A percentile compares a stretch with the other conserved stretches of the same genome.
phyloP scores from a whole-genome alignment of 345 rosid species.

The Firmiana major region DNA sequence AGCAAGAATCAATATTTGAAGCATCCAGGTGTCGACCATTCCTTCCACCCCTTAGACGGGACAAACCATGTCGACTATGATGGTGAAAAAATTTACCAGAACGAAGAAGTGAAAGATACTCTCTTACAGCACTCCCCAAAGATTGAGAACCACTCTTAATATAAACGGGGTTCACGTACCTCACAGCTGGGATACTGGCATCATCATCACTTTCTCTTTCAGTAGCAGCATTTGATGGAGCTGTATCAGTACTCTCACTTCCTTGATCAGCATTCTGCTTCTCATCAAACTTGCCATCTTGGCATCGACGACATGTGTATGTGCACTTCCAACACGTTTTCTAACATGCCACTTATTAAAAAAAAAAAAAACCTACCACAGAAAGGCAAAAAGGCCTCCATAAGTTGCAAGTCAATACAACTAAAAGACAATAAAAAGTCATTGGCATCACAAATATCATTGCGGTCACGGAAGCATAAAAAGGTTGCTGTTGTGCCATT shows the following conservation, averaged over 20 bases:
- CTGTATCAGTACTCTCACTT: conserved; percentile 48
- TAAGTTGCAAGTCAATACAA: conserved; percentile 26
- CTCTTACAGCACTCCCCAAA: conserved; percentile 77
- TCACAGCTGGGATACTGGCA: conserved; percentile 50
- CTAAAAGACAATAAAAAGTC: conserved; percentile 31
- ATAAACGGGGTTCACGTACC: conserved; percentile 75
- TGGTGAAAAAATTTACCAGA: conserved; percentile 71
- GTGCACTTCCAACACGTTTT: too few species aligned
- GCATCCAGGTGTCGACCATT: conserved; percentile 75
- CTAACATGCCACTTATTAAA: too few species aligned
- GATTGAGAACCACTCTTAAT: conserved; percentile 68
- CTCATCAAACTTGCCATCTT: conserved; percentile 86
- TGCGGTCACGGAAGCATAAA: conserved; percentile 40
- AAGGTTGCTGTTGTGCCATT: conserved; percentile 55
- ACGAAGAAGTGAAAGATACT: too few species aligned
- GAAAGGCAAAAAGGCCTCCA: conserved; percentile 32
- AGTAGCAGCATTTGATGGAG: too few species aligned
- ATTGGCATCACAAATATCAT: conserved; percentile 29
- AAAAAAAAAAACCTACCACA: conserved; percentile 38
- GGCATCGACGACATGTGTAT: too few species aligned
- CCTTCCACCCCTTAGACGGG: conserved; percentile 85
- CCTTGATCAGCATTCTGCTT: conserved; percentile 51
- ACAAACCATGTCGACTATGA: conserved; percentile 72
- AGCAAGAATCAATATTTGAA: conserved; percentile 56
- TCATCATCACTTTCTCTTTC: conserved; percentile 84